Conservation (phyloP, 1,284 basidiomycete species). For the Austroboletus novae-zelandiae region DNA sequence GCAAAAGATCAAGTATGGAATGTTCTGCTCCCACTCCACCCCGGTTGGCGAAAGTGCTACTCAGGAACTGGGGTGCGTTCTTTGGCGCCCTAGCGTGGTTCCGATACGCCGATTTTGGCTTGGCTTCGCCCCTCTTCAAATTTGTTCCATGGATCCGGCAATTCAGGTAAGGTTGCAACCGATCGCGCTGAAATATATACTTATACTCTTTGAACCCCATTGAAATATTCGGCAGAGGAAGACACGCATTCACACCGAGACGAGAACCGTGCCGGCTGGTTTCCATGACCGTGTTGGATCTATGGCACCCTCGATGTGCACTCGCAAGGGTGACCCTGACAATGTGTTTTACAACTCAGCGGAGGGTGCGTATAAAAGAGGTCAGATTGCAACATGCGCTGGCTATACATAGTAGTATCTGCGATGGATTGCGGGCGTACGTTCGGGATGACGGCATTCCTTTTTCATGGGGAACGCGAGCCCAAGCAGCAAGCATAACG, state of each 20-base stretch:
- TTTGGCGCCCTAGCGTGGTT: conserved; percentile 8
- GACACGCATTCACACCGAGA: conserved; percentile 1
- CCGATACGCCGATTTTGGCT: conserved; percentile 4
- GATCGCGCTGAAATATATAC: background rate
- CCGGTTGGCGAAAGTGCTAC: conserved; percentile 12
- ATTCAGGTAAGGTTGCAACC: conserved; percentile 7
- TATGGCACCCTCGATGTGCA: background rate
- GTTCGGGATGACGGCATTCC: background rate
- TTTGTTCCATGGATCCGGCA: conserved; percentile 1
- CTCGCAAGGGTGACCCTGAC: conserved; percentile 3
- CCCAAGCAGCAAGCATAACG: no score
- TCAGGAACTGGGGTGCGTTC: conserved; percentile 33
- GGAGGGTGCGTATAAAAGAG: background rate
- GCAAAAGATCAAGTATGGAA: conserved; percentile 15
- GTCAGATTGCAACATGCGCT: conserved; percentile 5
- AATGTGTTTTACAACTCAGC: background rate
- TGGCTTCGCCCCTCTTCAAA: conserved; percentile 1
- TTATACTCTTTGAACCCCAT: background rate
- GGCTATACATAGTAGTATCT: background rate
- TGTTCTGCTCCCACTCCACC: conserved; percentile 11
- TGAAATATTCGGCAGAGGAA: background rate
- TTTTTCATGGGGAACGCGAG: background rate
- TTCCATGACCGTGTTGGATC: conserved; percentile 10
- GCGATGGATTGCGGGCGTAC: background rate
- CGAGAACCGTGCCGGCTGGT: conserved; percentile 5